phyloP scores from a whole-genome alignment of 805 yeast species.

The Grigorovia transvaalensis region DNA sequence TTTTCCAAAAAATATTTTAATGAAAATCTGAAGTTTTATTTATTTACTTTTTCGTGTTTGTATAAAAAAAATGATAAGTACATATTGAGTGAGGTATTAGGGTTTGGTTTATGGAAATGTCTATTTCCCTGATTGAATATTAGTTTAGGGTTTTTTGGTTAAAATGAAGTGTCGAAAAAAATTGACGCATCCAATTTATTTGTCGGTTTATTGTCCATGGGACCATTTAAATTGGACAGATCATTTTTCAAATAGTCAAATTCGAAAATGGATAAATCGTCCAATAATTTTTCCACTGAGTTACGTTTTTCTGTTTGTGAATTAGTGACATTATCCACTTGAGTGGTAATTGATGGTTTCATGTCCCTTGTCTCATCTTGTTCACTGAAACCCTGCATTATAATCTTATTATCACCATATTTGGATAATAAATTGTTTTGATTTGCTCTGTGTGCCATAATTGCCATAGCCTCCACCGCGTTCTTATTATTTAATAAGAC shows the following conservation, averaged over 20 bases:
- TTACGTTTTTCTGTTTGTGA: neutral
- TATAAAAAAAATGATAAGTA: too few species aligned
- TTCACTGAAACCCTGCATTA: conserved; percentile 14
- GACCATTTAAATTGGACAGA: neutral
- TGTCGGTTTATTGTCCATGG: neutral
- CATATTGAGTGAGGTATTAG: too few species aligned
- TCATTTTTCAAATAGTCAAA: neutral
- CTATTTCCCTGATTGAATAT: too few species aligned
- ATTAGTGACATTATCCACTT: neutral
- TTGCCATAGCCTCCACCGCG: conserved; percentile 27
- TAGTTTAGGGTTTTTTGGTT: too few species aligned
- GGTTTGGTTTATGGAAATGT: too few species aligned
- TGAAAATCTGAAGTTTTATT: too few species aligned
- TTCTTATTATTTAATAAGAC: conserved; percentile 22
- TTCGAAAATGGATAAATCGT: conserved; percentile 1
- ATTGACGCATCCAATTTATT: too few species aligned
- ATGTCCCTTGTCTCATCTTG: neutral
- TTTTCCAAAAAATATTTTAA: neutral
- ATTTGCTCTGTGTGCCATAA: conserved; percentile 20
- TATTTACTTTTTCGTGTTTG: too few species aligned
- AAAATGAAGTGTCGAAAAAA: too few species aligned
- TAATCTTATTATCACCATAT: conserved; percentile 18
- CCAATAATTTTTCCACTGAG: neutral
- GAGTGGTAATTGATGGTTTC: neutral
- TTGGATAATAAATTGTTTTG: conserved; percentile 15